A percentile compares a stretch with the other conserved stretches of the same genome.
These are phyloP conservation scores for Nepenthes mirabilis DNA, from an alignment of 148 eudicot genomes.

Conservation along the genomic window DNA sequence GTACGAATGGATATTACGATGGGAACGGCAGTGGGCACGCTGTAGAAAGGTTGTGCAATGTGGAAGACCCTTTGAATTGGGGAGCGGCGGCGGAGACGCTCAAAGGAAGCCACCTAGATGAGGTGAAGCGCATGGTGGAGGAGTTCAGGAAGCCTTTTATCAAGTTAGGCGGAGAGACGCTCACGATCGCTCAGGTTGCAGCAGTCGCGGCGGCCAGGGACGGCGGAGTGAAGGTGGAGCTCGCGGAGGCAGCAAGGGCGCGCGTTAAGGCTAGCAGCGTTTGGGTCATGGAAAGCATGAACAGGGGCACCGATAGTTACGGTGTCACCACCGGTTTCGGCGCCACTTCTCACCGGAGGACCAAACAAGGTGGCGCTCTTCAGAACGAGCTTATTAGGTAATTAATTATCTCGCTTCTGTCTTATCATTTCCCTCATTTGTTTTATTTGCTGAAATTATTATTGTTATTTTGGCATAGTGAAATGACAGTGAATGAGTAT, in stretches of 20 bases:
- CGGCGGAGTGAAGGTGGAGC: conserved; percentile 10
- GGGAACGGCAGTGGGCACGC: background rate
- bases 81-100: conserved; percentile 15
- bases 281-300: conserved; percentile 27
- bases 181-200: conserved; percentile 18
- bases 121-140: conserved; percentile 20
- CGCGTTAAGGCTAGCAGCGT: conserved; percentile 23
- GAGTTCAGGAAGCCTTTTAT: conserved; percentile 13
- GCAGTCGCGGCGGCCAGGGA: conserved; percentile 13
- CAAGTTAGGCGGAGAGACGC: conserved; percentile 13
- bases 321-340: conserved; percentile 27
- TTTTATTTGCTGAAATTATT: too few species aligned
- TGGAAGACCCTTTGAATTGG: conserved; percentile 17
- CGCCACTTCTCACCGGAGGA: conserved; percentile 22
- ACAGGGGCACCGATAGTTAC: conserved; percentile 17
- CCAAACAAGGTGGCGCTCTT: conserved; percentile 18
- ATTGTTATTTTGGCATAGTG: too few species aligned
- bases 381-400: conserved; percentile 26
- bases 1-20: too few species aligned
- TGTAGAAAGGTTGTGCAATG: too few species aligned
- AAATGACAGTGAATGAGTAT: too few species aligned
- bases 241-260: conserved; percentile 16
- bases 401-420: too few species aligned
- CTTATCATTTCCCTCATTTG: too few species aligned
- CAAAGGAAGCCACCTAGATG: conserved; percentile 21